Evolutionary conservation across 2,329 filamentous ascomycete species (phyloP), one percentile per base, ranked within the genome.

Genomic region (Colletotrichum sp.): DNA sequence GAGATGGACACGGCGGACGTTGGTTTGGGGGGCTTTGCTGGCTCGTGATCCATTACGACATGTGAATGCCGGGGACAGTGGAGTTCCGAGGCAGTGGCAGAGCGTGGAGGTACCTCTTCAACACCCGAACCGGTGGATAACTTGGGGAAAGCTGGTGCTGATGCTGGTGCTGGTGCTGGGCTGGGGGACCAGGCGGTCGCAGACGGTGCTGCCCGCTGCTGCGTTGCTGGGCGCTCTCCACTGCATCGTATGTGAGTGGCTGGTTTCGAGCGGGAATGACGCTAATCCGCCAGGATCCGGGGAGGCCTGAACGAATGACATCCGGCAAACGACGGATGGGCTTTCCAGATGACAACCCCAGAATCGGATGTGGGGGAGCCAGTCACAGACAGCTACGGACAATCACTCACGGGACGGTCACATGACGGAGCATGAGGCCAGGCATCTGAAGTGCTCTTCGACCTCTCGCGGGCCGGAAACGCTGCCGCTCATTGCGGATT

Each of bases 41-140:
- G 73, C 73, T 75, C 73, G 73, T 75, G 73, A 75, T 75, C 56
- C 56, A 75, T 75, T 75, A 73, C 73, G 69, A 75, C 73, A 75
- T 75, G 73, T 75, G 73, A 75, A 73, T 68, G 73, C 69, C 69
- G 73, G 63, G 36, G 52, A 13, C 69, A 69, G 73, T 73, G 73
- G 73, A 75, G 73, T 73, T 75, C 73, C 73, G 73, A 75, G 73
- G 73, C 69, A 75, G 56, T 71, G 61, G 63, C 62, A 73, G 43
- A 52, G 43, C 43, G 43, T 52, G 43, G 43, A 52, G 43, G 56
- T 62, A 34, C 24, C 58, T 48, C 38, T 63, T 48, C 43, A 69
- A 61, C 69, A 75, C 73, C 73, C 73, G 73, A 75, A 73, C 63
- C 63, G 73, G 73, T 75, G 69, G 73, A 69, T 73, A 75, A 59